These are phyloP conservation scores for Clathrus columnatus DNA, from an alignment of 768 basidiomycete species.

Conservation along the genomic window DNA sequence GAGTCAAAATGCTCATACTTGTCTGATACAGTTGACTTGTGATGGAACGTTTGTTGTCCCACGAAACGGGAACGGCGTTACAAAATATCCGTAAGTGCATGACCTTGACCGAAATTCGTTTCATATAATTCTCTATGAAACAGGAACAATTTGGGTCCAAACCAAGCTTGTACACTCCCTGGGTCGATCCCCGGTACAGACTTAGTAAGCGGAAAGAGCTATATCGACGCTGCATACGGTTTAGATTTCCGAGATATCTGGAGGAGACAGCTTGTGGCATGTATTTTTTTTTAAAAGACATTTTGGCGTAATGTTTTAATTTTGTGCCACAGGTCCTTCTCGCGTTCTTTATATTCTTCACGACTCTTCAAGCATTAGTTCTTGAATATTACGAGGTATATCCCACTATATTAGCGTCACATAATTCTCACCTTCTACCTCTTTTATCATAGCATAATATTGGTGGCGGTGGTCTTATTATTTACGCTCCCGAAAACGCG, in stretches of 20 bases:
- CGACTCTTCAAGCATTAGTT: conserved; percentile 55
- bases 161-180: conserved; percentile 7
- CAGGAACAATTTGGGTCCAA: conserved; percentile 40
- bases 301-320: background rate
- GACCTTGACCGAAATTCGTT: conserved; percentile 17
- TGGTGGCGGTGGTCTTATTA: conserved; percentile 38
- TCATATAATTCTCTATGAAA: conserved; percentile 16
- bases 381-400: conserved; percentile 59
- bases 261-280: conserved; percentile 53
- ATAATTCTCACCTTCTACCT: no score
- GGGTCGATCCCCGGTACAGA: background rate
- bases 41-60: conserved; percentile 60
- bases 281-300: background rate
- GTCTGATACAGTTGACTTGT: conserved; percentile 41
- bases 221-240: conserved; percentile 50
- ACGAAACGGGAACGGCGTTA: conserved; percentile 45
- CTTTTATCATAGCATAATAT: conserved; percentile 37
- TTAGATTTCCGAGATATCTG: conserved; percentile 46
- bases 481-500: conserved; percentile 51
- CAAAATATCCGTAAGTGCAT: conserved; percentile 51
- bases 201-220: conserved; percentile 23
- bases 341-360: conserved; percentile 63
- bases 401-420: no score
- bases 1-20: conserved; percentile 8
- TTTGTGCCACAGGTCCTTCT: conserved; percentile 34